phyloP scores from a whole-genome alignment of 2,329 filamentous ascomycete genomes.

The Aspergillus sp. region DNA sequence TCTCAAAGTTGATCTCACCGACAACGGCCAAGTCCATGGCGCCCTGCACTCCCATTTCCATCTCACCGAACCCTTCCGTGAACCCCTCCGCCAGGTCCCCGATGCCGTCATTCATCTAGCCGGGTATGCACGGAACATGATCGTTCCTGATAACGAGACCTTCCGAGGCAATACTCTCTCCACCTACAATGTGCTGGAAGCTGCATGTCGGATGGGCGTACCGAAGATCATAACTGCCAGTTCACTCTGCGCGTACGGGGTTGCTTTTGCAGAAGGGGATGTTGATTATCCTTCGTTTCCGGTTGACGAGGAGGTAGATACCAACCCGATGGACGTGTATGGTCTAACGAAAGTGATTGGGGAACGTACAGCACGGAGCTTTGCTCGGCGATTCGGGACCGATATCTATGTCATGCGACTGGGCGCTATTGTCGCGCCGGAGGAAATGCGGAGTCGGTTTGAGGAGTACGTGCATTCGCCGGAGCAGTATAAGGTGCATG shows the following conservation, averaged over 20 bases:
- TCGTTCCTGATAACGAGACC: conserved; percentile 62
- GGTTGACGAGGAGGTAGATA: conserved; percentile 60
- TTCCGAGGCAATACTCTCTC: conserved; percentile 58
- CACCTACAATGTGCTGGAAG: conserved; percentile 66
- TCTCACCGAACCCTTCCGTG: conserved; percentile 44
- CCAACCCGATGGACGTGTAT: conserved; percentile 64
- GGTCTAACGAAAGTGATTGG: conserved; percentile 62
- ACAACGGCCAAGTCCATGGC: conserved; percentile 59
- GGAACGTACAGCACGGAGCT: conserved; percentile 59
- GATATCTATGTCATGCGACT: conserved; percentile 65
- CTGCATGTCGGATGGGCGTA: conserved; percentile 62
- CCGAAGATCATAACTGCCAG: conserved; percentile 64
- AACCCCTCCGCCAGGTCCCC: conserved; percentile 46
- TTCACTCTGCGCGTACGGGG: conserved; percentile 62
- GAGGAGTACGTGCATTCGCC: conserved; percentile 54
- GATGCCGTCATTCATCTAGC: conserved; percentile 66
- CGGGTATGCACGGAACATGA: conserved; percentile 61
- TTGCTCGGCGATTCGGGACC: conserved; percentile 55
- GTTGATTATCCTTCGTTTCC: conserved; percentile 60
- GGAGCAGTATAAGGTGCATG: conserved; percentile 56
- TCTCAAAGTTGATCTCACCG: conserved; percentile 58
- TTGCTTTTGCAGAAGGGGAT: conserved; percentile 63
- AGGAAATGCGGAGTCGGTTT: conserved; percentile 57
- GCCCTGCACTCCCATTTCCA: conserved; percentile 60
- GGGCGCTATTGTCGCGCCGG: conserved; percentile 63